These are phyloP conservation scores for Phaeosphaeria sp. DNA, from an alignment of 2,329 filamentous ascomycete species.

Conservation along the genomic window DNA sequence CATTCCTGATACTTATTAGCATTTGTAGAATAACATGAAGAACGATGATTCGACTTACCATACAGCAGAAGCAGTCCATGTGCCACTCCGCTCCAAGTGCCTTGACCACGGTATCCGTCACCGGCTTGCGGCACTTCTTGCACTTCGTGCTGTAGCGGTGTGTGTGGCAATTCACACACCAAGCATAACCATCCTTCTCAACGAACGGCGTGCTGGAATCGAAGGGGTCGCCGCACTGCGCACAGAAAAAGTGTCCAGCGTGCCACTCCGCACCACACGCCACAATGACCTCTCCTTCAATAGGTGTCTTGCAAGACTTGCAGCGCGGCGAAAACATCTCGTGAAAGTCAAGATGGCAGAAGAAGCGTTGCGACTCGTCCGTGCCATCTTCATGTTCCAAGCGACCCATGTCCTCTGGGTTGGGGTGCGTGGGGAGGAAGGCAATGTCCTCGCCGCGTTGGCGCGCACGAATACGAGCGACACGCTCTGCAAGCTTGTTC, in stretches of 20 bases:
- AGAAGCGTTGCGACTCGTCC: conserved; percentile 79
- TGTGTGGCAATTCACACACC: conserved; percentile 93
- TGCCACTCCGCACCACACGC: conserved; percentile 97
- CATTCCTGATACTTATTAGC: conserved; percentile 58
- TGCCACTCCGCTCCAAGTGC: conserved; percentile 95
- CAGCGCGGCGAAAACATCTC: conserved; percentile 91
- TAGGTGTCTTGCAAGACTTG: conserved; percentile 95
- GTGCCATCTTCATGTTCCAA: conserved; percentile 66
- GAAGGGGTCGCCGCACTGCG: conserved; percentile 90
- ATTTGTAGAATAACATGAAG: background rate
- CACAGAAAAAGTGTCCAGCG: conserved; percentile 97
- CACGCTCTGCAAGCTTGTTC: conserved; percentile 70
- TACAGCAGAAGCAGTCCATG: conserved; percentile 86
- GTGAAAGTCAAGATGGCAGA: conserved; percentile 98
- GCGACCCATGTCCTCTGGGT: conserved; percentile 65
- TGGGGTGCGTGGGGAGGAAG: conserved; percentile 45
- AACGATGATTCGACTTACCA: conserved; percentile 47
- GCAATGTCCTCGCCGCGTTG: conserved; percentile 60
- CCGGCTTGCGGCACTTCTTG: conserved; percentile 79
- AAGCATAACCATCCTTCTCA: conserved; percentile 96
- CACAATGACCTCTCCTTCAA: conserved; percentile 92
- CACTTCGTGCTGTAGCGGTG: conserved; percentile 91
- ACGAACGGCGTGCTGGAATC: conserved; percentile 77
- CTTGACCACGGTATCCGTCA: conserved; percentile 88
- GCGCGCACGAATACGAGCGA: conserved; percentile 74